Conservation (phyloP, 2,329 filamentous ascomycete species). For the Thielaviopsis populi region DNA sequence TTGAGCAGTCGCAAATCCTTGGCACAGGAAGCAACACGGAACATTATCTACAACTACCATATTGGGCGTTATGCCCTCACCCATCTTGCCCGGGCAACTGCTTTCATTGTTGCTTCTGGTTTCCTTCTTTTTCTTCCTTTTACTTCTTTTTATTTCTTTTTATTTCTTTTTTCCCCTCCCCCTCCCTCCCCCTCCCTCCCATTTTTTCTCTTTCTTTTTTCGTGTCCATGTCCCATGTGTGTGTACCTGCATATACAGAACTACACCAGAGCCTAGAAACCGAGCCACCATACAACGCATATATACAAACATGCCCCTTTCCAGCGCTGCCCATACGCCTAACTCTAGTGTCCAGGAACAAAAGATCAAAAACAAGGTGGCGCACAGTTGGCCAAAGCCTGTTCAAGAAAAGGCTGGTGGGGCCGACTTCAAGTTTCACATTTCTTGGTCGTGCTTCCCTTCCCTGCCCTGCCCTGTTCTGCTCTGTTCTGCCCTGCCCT, state of each 20-base stretch:
- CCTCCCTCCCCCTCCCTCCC: too few species aligned
- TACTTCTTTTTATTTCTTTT: neutral
- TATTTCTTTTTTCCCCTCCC: neutral
- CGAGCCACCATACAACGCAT: too few species aligned
- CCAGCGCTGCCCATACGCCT: neutral
- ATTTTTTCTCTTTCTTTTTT: neutral
- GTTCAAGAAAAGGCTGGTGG: neutral
- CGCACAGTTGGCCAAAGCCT: neutral
- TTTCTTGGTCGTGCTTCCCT: neutral
- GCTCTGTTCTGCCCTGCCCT: too few species aligned
- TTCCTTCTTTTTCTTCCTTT: too few species aligned
- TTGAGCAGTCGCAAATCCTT: too few species aligned
- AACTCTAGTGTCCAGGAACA: neutral
- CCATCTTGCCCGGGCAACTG: too few species aligned
- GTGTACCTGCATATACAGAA: neutral
- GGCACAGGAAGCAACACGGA: too few species aligned
- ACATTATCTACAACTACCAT: too few species aligned
- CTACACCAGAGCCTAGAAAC: neutral
- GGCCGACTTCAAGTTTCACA: neutral
- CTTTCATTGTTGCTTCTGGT: too few species aligned
- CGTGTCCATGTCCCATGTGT: neutral
- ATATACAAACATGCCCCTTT: too few species aligned
- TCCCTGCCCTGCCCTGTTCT: neutral
- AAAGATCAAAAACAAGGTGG: neutral
- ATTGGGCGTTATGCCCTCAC: too few species aligned